A percentile compares a stretch with the other conserved stretches of the same genome.
phyloP scores from a whole-genome alignment of 1,139 yeast species.

The Kurtzmaniella quercitrusa region DNA sequence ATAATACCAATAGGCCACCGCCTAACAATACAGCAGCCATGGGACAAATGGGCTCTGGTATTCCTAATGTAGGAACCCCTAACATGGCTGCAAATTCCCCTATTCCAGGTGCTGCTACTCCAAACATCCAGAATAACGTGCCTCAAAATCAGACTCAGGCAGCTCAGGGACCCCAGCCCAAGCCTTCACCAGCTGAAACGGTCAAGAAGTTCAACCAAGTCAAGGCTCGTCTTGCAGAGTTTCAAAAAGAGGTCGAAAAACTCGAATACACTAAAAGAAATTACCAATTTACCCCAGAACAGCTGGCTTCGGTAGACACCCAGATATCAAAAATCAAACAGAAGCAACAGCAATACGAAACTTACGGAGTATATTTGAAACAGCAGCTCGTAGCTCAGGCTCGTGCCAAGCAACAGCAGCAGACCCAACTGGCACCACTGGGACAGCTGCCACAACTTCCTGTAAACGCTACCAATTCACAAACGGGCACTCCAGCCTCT shows the following conservation, averaged over 20 bases:
- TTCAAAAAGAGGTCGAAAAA: conserved; percentile 35
- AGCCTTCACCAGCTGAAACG: conserved; percentile 29
- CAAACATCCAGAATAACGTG: conserved; percentile 3
- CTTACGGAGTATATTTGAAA: conserved; percentile 37
- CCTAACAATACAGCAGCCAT: conserved; percentile 1
- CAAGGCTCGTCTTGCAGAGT: conserved; percentile 34
- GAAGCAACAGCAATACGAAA: conserved; percentile 35
- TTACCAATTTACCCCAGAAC: conserved; percentile 24
- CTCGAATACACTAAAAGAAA: conserved; percentile 23
- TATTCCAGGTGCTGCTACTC: conserved; percentile 1
- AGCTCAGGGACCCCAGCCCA: background rate
- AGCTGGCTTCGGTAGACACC: conserved; percentile 29
- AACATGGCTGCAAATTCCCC: background rate
- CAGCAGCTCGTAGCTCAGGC: conserved; percentile 36
- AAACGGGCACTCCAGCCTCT: conserved; percentile 4
- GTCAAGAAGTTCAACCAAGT: conserved; percentile 40
- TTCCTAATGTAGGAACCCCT: background rate
- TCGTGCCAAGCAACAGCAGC: conserved; percentile 11
- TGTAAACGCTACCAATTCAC: conserved; percentile 5
- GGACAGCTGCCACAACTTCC: conserved; percentile 3
- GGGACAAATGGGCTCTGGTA: background rate
- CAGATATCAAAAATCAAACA: conserved; percentile 31
- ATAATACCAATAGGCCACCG: background rate
- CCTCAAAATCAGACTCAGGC: conserved; percentile 7
- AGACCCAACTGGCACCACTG: conserved; percentile 6